Evolutionary conservation across 1,284 basidiomycete genomes (phyloP), one percentile per base, ranked within the genome.

Genomic region (Farysia itapuensis): DNA sequence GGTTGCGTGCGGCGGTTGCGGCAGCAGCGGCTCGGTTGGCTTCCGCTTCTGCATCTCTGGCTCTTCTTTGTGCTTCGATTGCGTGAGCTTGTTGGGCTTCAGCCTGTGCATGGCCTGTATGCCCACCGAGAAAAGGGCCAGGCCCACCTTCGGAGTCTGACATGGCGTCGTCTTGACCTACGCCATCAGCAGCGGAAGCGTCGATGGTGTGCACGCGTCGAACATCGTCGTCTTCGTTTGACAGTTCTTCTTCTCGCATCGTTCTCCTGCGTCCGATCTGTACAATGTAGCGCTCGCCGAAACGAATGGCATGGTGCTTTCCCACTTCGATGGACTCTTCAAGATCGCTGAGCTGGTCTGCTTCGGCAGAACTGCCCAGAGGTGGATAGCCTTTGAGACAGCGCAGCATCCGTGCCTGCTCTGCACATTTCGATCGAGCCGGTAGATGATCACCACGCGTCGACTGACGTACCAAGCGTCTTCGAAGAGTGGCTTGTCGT

Each of bases 341-440:
- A 31, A 66, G 49, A n/a, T 72, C 69, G 42, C 64, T 67, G 15
- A 72, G 64, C 45, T 72, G 66, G 30, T 72, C 69, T 0, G 69
- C 69, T 23, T 72, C 69, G 6, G 64, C 64, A 0, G 43, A 50
- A 26, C 46, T 54, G 8, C 64, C 67, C 14, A 72, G 44, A 19
- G 69, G 69, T 12, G 67, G 64, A 24, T 65, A 53, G 6, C 69
- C 69, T n/a, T 69, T 59, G 19, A 72, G 48, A 11, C 57, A 47
- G 3, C 69, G 66, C 2, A 64, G 48, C 22, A 68, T 28, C 8
- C 66, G 58, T 11, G 66, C 66, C 29, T 59, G 52, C 20, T 71
- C 56, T n/a, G 57, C 56, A 20, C 32, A 45, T 7, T 47, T 31
- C 2, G 59, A 61, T 4, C 60, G 52, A 25, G 39, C 39, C 4